Conservation (phyloP, 371 early-diverging fungal species). For the Mucor lusitanicus region DNA sequence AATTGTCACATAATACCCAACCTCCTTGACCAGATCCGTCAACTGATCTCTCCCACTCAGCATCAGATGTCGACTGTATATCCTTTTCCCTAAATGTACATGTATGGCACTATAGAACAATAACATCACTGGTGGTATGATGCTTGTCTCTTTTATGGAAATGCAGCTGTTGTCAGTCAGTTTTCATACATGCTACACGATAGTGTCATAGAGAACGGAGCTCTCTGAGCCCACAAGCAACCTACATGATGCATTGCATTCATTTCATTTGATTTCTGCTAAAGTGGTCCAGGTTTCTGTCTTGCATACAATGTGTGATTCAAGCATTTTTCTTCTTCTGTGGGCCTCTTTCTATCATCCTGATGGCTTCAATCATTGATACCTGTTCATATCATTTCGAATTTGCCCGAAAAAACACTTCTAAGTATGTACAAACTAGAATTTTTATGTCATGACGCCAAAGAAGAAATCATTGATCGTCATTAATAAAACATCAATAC, state of each 20-base stretch:
- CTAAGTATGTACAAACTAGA: background rate
- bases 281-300: background rate
- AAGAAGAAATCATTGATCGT: background rate
- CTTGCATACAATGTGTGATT: background rate
- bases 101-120: background rate
- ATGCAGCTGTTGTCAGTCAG: background rate
- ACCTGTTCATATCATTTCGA: background rate
- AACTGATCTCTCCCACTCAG: background rate
- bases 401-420: background rate
- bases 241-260: background rate
- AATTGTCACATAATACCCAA: background rate
- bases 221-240: background rate
- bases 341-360: no score
- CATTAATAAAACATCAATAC: background rate
- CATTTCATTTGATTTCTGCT: background rate
- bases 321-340: background rate
- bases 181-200: background rate
- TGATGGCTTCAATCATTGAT: no score
- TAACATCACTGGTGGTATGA: background rate
- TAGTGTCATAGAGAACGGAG: background rate
- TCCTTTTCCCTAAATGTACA: background rate
- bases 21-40: background rate
- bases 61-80: background rate
- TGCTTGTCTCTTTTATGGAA: background rate
- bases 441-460: background rate